Percentiles rank a stretch among this genome's conserved stretches.
These are phyloP conservation scores for Graphilbum sp. DNA, from an alignment of 2,329 filamentous ascomycete genomes.

Conservation along the genomic window DNA sequence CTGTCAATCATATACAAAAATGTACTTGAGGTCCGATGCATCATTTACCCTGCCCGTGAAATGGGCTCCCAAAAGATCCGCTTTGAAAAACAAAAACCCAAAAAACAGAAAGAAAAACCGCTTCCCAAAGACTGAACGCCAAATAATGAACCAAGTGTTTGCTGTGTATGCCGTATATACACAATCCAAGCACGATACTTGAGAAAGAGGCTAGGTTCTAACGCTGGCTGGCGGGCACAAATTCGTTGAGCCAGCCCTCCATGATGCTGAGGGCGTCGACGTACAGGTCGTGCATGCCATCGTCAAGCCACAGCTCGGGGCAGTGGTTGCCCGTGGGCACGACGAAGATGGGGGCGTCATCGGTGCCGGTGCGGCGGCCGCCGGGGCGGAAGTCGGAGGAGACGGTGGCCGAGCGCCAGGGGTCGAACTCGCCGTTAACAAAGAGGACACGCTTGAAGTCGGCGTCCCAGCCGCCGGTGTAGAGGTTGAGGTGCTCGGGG, in stretches of 20 bases:
- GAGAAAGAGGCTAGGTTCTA: no score
- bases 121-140: no score
- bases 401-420: constrained; percentile 23
- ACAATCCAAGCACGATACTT: no score
- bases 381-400: constrained; percentile 20
- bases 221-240: not conserved
- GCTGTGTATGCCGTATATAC: no score
- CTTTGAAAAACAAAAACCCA: no score
- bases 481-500: constrained; percentile 19
- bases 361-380: constrained; percentile 18
- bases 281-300: constrained; percentile 2
- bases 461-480: constrained; percentile 25
- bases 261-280: constrained; percentile 2
- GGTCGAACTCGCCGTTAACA: constrained; percentile 24
- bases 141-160: no score
- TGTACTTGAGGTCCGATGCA: no score
- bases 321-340: constrained; percentile 23
- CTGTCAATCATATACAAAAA: no score
- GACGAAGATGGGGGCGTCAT: constrained; percentile 17
- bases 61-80: no score
- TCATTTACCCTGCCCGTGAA: no score
- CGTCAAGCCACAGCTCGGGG: constrained; percentile 16
- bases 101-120: no score
- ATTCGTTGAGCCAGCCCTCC: constrained; percentile 5
- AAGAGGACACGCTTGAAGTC: constrained; percentile 21